These are phyloP conservation scores for Biscutella laevigata DNA, from an alignment of 441 rosid species.

Conservation along the genomic window DNA sequence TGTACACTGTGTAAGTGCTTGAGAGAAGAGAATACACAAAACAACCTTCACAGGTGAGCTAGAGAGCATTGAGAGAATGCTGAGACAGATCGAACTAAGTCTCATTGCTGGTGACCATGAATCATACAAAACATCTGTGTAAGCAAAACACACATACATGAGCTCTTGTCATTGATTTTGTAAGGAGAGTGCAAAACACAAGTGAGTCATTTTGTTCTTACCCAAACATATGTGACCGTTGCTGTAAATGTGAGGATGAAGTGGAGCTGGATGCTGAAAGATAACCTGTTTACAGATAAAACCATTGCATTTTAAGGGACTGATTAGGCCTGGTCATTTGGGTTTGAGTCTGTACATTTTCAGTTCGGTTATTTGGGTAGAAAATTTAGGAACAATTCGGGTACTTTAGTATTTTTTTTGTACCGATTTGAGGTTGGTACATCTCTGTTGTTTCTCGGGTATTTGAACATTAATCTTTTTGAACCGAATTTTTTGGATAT, in stretches of 20 bases:
- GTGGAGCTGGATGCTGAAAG: conserved; percentile 89
- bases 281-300: conserved; percentile 45
- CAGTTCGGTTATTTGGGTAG: no score
- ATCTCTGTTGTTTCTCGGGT: no score
- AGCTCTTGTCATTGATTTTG: conserved; percentile 2
- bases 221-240: conserved; percentile 98
- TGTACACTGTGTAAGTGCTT: neutral
- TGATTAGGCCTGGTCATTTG: neutral
- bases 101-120: conserved; percentile 99
- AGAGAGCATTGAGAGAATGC: conserved; percentile 98
- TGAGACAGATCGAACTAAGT: conserved; percentile 93
- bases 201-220: conserved; percentile 26
- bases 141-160: neutral
- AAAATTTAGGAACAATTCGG: no score
- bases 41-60: conserved; percentile 85
- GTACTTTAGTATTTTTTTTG: no score
- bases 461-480: no score
- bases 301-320: neutral
- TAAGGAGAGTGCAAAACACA: neutral
- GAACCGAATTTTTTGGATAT: no score
- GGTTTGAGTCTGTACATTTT: no score
- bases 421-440: no score
- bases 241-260: conserved; percentile 93
- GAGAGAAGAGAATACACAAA: neutral
- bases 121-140: conserved; percentile 85